phyloP scores from a whole-genome alignment of 805 yeast genomes.

The Kluyveromyces starmeri region DNA sequence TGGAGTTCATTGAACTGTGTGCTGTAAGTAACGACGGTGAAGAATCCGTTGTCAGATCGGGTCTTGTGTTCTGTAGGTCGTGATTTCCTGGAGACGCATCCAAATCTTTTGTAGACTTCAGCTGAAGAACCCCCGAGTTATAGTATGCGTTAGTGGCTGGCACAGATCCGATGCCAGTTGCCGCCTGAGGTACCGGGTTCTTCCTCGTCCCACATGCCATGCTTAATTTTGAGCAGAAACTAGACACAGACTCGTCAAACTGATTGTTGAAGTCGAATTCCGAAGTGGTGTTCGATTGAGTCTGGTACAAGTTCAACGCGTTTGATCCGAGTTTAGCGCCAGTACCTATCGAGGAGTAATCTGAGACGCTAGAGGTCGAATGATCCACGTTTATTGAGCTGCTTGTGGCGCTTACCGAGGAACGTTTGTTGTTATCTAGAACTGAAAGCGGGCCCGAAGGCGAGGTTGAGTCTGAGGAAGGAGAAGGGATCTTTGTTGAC shows the following conservation, averaged over 20 bases:
- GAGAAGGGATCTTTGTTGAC: conserved; percentile 13
- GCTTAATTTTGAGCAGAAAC: conserved; percentile 67
- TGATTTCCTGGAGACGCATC: not conserved
- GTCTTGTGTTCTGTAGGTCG: not conserved
- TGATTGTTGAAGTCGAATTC: conserved; percentile 33
- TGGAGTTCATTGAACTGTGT: not conserved
- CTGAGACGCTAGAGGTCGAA: conserved; percentile 4
- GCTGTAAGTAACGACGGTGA: not conserved
- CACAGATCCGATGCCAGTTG: not conserved
- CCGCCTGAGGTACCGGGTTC: conserved; percentile 48
- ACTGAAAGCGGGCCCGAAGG: conserved; percentile 11
- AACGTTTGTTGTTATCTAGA: conserved; percentile 3
- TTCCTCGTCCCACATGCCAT: conserved; percentile 77
- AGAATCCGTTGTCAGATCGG: not conserved
- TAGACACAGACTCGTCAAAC: conserved; percentile 62
- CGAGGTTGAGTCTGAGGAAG: conserved; percentile 23
- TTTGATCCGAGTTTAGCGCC: conserved; percentile 8
- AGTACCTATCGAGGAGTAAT: conserved; percentile 11
- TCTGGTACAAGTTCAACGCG: conserved; percentile 3
- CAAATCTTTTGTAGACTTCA: not conserved
- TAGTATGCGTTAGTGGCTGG: no score
- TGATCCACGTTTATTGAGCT: not conserved
- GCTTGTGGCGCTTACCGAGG: not conserved
- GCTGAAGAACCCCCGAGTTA: not conserved
- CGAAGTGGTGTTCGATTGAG: conserved; percentile 9